Evolutionary conservation across 495 filamentous ascomycete species (phyloP).

Genomic region (Hypoxylon lienhwacheense): DNA sequence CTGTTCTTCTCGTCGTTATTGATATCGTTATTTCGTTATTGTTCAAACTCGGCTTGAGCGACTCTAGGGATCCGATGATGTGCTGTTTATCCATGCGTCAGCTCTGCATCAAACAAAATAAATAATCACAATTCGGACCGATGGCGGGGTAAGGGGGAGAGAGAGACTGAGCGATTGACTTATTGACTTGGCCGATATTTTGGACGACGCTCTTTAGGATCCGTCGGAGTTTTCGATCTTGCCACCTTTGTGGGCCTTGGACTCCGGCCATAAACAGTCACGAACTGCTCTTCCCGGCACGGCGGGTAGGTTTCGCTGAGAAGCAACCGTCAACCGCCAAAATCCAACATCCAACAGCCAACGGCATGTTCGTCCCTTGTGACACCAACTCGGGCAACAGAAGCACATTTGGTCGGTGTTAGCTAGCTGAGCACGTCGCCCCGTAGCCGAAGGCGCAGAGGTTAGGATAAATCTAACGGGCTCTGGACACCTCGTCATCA

Average conservation of each 20-base stretch:
- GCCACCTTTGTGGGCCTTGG: not conserved
- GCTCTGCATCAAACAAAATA: conserved; percentile 23
- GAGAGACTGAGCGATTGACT: too few relatives aligned
- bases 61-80: not conserved
- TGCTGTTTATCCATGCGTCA: conserved; percentile 16
- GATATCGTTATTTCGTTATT: too few relatives aligned
- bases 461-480: too few relatives aligned
- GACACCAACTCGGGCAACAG: too few relatives aligned
- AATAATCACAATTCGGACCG: conserved; percentile 15
- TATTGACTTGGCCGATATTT: conserved; percentile 3
- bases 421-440: too few relatives aligned
- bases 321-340: not conserved
- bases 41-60: not conserved
- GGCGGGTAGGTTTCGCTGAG: not conserved
- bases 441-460: too few relatives aligned
- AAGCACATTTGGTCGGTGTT: too few relatives aligned
- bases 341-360: too few relatives aligned
- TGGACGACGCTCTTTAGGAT: not conserved
- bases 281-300: not conserved
- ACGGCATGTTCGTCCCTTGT: too few relatives aligned
- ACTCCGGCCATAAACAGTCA: not conserved
- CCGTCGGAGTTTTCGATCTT: not conserved
- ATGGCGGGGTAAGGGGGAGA: conserved; percentile 25
- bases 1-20: too few relatives aligned
- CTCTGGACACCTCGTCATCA: too few relatives aligned